A percentile compares a stretch with the other conserved stretches of the same genome.
These are phyloP conservation scores for Fusarium ramigenum DNA, from an alignment of 2,329 filamentous ascomycete genomes.

Conservation along the genomic window DNA sequence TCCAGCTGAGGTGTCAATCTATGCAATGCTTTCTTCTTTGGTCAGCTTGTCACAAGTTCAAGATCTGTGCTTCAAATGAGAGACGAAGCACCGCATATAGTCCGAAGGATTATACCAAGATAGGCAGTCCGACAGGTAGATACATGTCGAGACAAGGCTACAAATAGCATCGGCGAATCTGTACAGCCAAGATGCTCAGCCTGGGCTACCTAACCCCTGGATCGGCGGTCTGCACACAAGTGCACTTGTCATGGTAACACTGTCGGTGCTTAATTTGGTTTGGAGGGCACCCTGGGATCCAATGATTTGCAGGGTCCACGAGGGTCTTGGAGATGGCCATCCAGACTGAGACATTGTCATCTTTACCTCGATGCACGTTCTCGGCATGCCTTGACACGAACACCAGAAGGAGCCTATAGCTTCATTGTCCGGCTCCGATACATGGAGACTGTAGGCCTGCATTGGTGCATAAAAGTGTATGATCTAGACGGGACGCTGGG, in stretches of 20 bases:
- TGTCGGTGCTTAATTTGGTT: conserved; percentile 38
- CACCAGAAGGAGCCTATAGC: conserved; percentile 16
- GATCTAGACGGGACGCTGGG: conserved; percentile 25
- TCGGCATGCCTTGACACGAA: conserved; percentile 2
- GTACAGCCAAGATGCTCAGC: conserved; percentile 34
- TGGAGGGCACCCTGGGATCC: conserved; percentile 16
- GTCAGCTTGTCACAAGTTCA: background rate
- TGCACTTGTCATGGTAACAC: conserved; percentile 28
- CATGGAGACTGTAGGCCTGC: background rate
- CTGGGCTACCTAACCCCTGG: conserved; percentile 32
- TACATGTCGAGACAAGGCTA: conserved; percentile 17
- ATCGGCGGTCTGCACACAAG: conserved; percentile 39
- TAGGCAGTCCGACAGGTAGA: conserved; percentile 18
- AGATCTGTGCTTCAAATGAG: conserved; percentile 2
- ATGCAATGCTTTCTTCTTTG: background rate
- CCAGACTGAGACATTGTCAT: conserved; percentile 15
- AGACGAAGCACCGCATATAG: conserved; percentile 18
- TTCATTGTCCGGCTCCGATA: conserved; percentile 7
- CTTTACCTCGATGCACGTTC: conserved; percentile 3
- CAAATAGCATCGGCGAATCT: conserved; percentile 36
- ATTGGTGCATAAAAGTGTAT: conserved; percentile 3
- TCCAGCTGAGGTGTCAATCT: background rate
- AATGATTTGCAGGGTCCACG: conserved; percentile 40
- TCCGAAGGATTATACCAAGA: conserved; percentile 20
- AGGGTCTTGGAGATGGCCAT: conserved; percentile 21